Evolutionary conservation across 768 basidiomycete species (phyloP), one percentile per base, ranked within the genome.

Genomic region (Hypholoma fasciculare): DNA sequence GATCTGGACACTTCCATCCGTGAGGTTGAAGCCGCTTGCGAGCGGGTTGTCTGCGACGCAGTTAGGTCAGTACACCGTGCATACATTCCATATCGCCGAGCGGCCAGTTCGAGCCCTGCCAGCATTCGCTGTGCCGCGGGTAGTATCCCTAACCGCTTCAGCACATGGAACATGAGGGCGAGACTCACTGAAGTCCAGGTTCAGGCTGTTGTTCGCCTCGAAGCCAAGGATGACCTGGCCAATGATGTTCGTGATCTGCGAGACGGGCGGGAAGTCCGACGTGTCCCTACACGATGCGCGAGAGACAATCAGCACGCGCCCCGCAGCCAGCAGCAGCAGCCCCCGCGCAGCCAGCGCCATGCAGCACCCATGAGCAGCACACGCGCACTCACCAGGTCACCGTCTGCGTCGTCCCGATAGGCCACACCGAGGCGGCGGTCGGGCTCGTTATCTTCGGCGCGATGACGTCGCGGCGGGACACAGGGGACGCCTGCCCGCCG

Each of bases 191-290:
- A 82, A 62, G 53, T 82, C 76, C 26, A 89, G 78, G 67, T 88
- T 82, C 65, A 83, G 74, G 57, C 80, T 80, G 23, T 72, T 69
- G 26, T 73, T 75, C 7, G 71, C 70, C 49, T 82, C 59, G 65
- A 72, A 77, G 2, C 86, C 87, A 14, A 89, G 73, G 16, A 83
- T 68, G 37, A 88, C 66, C 67, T 69, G 74, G 47, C 86, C 86
- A 39, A 67, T 70, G 12, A 75, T 73, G 62, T 82, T 82, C 52
- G 84, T 79, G 59, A 80, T 69, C 54, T 78, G 73, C 36, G 73
- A 72, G 60, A 76, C 74, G 19, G 76, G 72, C 19, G 81, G 81
- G 17, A 82, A 69, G 47, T 74, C 66, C 17, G 77, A 72, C 11
- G 79, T 82, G 55, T 86, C 77, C 86, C 85, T 86, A 47, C 13